Percentiles rank a stretch among this genome's conserved stretches.
Evolutionary conservation across 441 rosid species (phyloP).

Genomic region (Gossypium aridum): DNA sequence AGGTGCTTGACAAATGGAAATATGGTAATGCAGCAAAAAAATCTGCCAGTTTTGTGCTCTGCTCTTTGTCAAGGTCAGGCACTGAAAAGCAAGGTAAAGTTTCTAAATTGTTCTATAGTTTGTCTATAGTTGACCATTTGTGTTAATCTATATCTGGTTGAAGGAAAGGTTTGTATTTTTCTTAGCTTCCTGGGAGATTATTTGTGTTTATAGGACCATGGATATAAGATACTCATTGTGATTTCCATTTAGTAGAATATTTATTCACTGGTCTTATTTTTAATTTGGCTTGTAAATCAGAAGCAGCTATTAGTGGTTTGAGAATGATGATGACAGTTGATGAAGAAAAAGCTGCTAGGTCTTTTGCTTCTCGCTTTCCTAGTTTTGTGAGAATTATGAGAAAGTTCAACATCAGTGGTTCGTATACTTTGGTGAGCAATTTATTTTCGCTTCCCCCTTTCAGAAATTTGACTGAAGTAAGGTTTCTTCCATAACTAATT

Average conservation of each 20-base stretch:
- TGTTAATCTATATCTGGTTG: not conserved
- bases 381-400: slow-evolving; percentile 53
- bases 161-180: not conserved
- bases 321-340: slow-evolving; percentile 32
- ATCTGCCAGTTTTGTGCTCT: slow-evolving; percentile 15
- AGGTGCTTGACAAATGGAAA: slow-evolving; percentile 19
- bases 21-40: slow-evolving; percentile 17
- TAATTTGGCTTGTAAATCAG: slow-evolving; percentile 12
- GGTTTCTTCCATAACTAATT: not conserved
- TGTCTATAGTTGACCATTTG: not conserved
- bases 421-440: slow-evolving; percentile 46
- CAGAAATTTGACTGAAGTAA: not conserved
- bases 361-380: slow-evolving; percentile 44
- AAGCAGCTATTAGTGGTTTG: slow-evolving; percentile 21
- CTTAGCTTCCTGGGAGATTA: not conserved
- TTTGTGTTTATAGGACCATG: not conserved
- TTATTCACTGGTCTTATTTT: not conserved
- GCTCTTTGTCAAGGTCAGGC: slow-evolving; percentile 18
- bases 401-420: slow-evolving; percentile 55
- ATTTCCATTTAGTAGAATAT: not conserved
- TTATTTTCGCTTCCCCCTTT: not conserved
- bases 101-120: not conserved
- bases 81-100: slow-evolving; percentile 25
- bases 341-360: slow-evolving; percentile 43
- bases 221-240: not conserved